phyloP scores from a whole-genome alignment of 73 alveolate species.

The Uronychia setigera region DNA sequence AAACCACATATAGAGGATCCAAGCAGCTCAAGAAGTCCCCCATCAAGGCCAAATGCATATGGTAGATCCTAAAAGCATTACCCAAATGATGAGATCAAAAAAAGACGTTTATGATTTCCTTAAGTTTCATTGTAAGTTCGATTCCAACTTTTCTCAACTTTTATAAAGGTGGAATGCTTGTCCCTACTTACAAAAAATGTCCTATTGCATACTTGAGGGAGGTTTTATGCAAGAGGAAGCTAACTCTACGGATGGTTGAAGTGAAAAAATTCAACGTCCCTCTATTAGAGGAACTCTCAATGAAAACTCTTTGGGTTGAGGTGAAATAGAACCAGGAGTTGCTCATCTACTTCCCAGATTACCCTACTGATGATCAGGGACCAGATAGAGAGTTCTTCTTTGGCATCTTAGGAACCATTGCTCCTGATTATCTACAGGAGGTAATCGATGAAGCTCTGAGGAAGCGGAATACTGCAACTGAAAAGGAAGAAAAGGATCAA shows the following conservation, averaged over 20 bases:
- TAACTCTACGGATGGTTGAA: background rate
- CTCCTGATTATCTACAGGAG: no score
- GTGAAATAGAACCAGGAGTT: background rate
- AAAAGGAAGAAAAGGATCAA: no score
- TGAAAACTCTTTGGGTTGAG: background rate
- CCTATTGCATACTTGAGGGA: background rate
- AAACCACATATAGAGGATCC: no score
- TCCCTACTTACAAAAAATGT: constrained; percentile 12
- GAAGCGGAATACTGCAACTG: no score
- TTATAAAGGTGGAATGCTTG: background rate
- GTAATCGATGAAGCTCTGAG: no score
- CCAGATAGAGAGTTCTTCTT: constrained; percentile 5
- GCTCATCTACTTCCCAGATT: background rate
- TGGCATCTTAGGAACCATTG: background rate
- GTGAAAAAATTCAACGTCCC: constrained; percentile 1
- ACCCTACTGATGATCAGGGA: background rate
- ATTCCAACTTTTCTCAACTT: background rate
- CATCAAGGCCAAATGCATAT: no score
- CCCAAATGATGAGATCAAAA: constrained; percentile 4
- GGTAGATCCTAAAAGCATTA: background rate
- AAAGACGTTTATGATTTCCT: constrained; percentile 3
- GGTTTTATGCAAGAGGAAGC: background rate
- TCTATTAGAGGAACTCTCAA: constrained; percentile 1
- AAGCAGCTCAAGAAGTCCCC: no score
- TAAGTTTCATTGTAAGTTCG: background rate